These are phyloP conservation scores for Solanum medicagineum DNA, from an alignment of 257 asterid genomes.

Conservation along the genomic window DNA sequence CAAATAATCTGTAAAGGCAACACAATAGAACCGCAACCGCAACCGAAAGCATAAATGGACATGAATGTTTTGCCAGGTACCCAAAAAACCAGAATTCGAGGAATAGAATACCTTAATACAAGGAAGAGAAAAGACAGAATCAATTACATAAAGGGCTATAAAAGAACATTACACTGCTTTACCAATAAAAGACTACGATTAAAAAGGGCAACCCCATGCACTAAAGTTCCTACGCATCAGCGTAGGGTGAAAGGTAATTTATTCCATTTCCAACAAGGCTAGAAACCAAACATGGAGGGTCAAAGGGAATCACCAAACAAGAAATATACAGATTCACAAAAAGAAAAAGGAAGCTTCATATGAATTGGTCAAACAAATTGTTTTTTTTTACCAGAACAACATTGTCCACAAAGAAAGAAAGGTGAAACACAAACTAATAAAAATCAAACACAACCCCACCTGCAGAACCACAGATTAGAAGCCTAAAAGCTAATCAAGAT, in stretches of 20 bases:
- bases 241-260: neutral
- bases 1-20: neutral
- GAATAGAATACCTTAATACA: slow-evolving; percentile 22
- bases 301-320: neutral
- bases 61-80: slow-evolving; percentile 9
- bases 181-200: neutral
- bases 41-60: neutral
- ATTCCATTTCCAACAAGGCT: neutral
- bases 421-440: neutral
- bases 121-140: slow-evolving; percentile 13
- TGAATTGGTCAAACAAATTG: neutral
- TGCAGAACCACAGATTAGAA: neutral
- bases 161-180: neutral
- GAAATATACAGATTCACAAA: neutral
- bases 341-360: neutral
- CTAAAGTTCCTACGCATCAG: too few species aligned
- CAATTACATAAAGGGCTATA: neutral
- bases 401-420: neutral
- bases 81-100: slow-evolving; percentile 3
- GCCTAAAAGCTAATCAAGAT: neutral
- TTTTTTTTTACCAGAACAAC: neutral
- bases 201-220: too few species aligned
- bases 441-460: neutral
- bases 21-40: neutral
- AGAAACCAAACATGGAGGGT: neutral